A percentile compares a stretch with the other conserved stretches of the same genome.
Conservation (phyloP, 257 asterid species). For the Fraxinus anomala region DNA sequence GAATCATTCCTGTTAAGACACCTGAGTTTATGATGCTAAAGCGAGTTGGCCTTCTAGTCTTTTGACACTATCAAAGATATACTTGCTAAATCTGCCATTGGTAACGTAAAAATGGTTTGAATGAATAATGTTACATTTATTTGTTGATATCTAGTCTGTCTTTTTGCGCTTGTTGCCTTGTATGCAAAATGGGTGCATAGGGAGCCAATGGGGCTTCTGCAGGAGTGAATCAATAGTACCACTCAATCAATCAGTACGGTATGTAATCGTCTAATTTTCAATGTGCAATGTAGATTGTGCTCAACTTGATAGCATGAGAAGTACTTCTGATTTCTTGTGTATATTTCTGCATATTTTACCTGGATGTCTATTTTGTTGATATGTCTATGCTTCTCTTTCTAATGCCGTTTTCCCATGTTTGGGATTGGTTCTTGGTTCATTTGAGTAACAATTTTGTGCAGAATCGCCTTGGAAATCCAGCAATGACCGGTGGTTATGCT, state of each 20-base stretch:
- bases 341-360: conserved; percentile 13
- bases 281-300: conserved; percentile 32
- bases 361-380: conserved; percentile 18
- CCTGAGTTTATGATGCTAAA: neutral
- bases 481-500: conserved; percentile 71
- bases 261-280: conserved; percentile 59
- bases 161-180: conserved; percentile 41
- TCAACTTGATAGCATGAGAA: conserved; percentile 2
- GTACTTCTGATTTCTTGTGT: conserved; percentile 6
- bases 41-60: neutral
- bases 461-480: conserved; percentile 76
- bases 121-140: neutral
- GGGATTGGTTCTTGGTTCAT: conserved; percentile 41
- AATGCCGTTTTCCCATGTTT: conserved; percentile 17
- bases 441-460: conserved; percentile 59
- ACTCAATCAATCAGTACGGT: conserved; percentile 60
- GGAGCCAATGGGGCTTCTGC: conserved; percentile 77
- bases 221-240: conserved; percentile 62
- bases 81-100: conserved; percentile 15
- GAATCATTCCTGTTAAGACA: neutral
- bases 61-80: neutral
- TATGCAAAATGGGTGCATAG: conserved; percentile 37
- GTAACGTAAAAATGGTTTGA: conserved; percentile 31
- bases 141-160: conserved; percentile 30
- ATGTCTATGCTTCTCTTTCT: neutral